Percentiles rank a stretch among this genome's conserved stretches.
Conservation (phyloP, 2,329 filamentous ascomycete genomes). For the Fusarium gaditjirri region DNA sequence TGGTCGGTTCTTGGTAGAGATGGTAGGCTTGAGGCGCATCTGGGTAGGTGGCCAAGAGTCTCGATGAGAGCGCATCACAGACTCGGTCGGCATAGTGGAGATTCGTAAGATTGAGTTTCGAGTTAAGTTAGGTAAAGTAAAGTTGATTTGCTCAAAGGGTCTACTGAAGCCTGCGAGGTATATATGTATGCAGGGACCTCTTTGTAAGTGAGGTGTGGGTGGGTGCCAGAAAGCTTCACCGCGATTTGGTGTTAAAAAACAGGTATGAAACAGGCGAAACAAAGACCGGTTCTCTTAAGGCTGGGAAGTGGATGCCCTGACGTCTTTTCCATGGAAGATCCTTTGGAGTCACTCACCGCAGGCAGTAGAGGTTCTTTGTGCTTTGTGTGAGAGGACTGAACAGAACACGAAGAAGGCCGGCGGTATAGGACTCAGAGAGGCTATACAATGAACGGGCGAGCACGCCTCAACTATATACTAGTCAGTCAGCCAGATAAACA, state of each 20-base stretch:
- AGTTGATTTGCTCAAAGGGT: slow-evolving; percentile 4
- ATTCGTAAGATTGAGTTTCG: background rate
- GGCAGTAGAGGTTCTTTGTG: slow-evolving; percentile 18
- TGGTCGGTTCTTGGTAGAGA: slow-evolving; percentile 53
- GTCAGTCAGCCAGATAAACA: slow-evolving; percentile 2
- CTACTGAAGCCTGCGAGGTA: slow-evolving; percentile 5
- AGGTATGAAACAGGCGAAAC: slow-evolving; percentile 30
- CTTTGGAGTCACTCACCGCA: slow-evolving; percentile 40
- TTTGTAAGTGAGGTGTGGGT: slow-evolving; percentile 37
- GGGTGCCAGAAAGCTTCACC: slow-evolving; percentile 24
- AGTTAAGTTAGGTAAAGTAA: background rate
- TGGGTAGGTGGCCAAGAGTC: slow-evolving; percentile 66
- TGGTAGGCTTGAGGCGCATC: slow-evolving; percentile 56
- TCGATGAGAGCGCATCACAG: slow-evolving; percentile 49
- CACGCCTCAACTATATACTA: slow-evolving; percentile 38
- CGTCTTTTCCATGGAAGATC: slow-evolving; percentile 34
- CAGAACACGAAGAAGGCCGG: slow-evolving; percentile 26
- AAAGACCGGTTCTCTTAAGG: slow-evolving; percentile 38
- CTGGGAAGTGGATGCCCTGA: slow-evolving; percentile 31
- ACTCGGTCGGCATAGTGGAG: slow-evolving; percentile 50
- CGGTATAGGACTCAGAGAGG: slow-evolving; percentile 14
- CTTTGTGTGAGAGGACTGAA: slow-evolving; percentile 8
- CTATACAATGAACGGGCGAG: slow-evolving; percentile 10
- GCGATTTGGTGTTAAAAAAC: slow-evolving; percentile 31
- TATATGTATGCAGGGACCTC: slow-evolving; percentile 10